phyloP scores from a whole-genome alignment of 1,139 yeast genomes.

The Taphrina communis region DNA sequence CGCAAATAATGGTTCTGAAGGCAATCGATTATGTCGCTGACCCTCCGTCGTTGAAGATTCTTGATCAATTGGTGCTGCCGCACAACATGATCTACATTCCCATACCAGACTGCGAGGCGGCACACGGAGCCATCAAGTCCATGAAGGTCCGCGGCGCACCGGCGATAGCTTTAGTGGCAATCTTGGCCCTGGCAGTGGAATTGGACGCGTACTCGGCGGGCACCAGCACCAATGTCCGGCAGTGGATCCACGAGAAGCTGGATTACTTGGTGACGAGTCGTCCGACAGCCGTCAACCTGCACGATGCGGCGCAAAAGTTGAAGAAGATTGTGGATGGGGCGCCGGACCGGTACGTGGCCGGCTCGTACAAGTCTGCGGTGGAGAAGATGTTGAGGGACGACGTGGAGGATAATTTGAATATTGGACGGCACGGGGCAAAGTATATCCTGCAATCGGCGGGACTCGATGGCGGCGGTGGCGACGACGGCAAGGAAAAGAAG shows the following conservation, averaged over 20 bases:
- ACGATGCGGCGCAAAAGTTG: constrained; percentile 75
- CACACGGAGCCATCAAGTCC: constrained; percentile 75
- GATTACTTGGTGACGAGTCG: constrained; percentile 75
- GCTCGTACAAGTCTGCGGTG: constrained; percentile 59
- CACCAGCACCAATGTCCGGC: constrained; percentile 41
- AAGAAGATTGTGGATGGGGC: constrained; percentile 49
- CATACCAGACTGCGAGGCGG: constrained; percentile 69
- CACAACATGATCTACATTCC: constrained; percentile 72
- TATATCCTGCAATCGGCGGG: constrained; percentile 56
- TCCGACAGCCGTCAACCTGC: constrained; percentile 93
- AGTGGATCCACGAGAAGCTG: constrained; percentile 56
- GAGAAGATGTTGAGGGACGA: constrained; percentile 73
- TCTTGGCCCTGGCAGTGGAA: constrained; percentile 81
- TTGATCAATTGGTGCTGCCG: constrained; percentile 85
- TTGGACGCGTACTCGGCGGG: constrained; percentile 48
- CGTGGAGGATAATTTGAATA: constrained; percentile 70
- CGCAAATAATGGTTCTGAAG: constrained; percentile 35
- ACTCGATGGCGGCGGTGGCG: constrained; percentile 34
- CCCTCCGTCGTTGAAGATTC: constrained; percentile 58
- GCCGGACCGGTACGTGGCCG: constrained; percentile 51
- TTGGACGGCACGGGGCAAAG: constrained; percentile 82
- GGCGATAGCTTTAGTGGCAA: constrained; percentile 95
- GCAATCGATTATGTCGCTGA: constrained; percentile 47
- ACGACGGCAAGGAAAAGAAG: constrained; percentile 10
- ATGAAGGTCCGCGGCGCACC: constrained; percentile 99